phyloP scores from a whole-genome alignment of 352 stramenopile genomes.

The Pythium vanterpoolii region DNA sequence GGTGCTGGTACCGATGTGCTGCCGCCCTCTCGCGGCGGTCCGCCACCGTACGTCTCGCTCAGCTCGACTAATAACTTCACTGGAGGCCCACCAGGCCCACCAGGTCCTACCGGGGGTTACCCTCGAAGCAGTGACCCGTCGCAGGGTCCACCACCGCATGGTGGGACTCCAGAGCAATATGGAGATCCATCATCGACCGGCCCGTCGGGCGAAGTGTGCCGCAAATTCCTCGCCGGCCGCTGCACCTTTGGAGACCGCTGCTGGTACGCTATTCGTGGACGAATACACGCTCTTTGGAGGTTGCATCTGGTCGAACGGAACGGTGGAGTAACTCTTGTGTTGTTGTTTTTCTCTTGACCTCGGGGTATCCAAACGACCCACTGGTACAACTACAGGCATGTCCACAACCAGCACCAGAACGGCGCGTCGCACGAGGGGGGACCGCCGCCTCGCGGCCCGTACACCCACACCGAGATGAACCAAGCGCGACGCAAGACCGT shows the following conservation, averaged over 20 bases:
- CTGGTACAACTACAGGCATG: slow-evolving; percentile 34
- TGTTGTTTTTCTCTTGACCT: neutral
- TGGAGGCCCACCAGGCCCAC: slow-evolving; percentile 1
- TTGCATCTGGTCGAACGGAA: no score
- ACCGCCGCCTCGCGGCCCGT: no score
- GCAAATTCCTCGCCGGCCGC: slow-evolving; percentile 61
- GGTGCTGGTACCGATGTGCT: neutral
- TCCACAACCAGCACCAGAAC: slow-evolving; percentile 46
- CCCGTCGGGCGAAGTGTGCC: slow-evolving; percentile 60
- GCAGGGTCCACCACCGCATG: neutral
- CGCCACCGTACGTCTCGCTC: neutral
- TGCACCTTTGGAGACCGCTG: slow-evolving; percentile 82
- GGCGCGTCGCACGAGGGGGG: slow-evolving; percentile 1
- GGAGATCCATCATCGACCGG: no score
- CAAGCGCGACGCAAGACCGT: slow-evolving; percentile 67
- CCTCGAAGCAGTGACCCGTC: neutral
- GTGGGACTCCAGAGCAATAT: neutral
- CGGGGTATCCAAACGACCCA: slow-evolving; percentile 8
- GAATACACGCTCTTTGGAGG: slow-evolving; percentile 15
- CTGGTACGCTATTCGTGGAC: slow-evolving; percentile 51
- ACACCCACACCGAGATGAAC: slow-evolving; percentile 30
- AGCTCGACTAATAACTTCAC: neutral
- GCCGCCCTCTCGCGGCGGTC: neutral
- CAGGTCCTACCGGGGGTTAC: slow-evolving; percentile 2
- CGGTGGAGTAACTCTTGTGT: slow-evolving; percentile 20